Conservation (phyloP, 345 rosid species). For the Gossypium thurberi region DNA sequence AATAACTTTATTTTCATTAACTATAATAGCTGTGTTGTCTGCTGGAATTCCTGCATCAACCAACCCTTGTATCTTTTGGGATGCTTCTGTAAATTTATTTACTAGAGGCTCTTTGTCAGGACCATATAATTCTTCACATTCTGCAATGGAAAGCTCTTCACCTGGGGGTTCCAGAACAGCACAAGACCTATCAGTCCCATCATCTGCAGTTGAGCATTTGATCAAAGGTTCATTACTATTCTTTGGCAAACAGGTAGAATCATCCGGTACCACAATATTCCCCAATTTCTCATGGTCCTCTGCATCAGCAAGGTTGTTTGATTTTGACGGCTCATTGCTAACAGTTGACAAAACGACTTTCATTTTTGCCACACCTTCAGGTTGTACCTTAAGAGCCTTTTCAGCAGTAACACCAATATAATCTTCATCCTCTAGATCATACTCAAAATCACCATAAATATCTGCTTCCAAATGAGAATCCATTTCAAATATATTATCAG, state of each 20-base stretch:
- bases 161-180: conserved; percentile 30
- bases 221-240: conserved; percentile 15
- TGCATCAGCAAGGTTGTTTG: conserved; percentile 16
- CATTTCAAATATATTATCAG: conserved; percentile 61
- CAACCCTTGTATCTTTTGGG: conserved; percentile 17
- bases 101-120: conserved; percentile 72
- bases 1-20: conserved; percentile 11
- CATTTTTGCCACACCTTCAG: conserved; percentile 53
- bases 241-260: conserved; percentile 11
- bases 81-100: conserved; percentile 34
- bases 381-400: conserved; percentile 37
- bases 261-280: conserved; percentile 22
- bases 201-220: conserved; percentile 26
- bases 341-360: conserved; percentile 65
- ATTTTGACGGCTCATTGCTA: conserved; percentile 34
- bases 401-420: conserved; percentile 49
- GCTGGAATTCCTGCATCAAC: conserved; percentile 21
- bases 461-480: conserved; percentile 57
- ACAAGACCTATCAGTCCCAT: conserved; percentile 20
- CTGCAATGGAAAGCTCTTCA: conserved; percentile 58
- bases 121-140: conserved; percentile 85
- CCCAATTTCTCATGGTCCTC: conserved; percentile 27
- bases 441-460: conserved; percentile 83
- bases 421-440: conserved; percentile 81
- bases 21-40: conserved; percentile 27